Conservation (phyloP, 768 basidiomycete genomes). For the Plicaturopsis crispa region DNA sequence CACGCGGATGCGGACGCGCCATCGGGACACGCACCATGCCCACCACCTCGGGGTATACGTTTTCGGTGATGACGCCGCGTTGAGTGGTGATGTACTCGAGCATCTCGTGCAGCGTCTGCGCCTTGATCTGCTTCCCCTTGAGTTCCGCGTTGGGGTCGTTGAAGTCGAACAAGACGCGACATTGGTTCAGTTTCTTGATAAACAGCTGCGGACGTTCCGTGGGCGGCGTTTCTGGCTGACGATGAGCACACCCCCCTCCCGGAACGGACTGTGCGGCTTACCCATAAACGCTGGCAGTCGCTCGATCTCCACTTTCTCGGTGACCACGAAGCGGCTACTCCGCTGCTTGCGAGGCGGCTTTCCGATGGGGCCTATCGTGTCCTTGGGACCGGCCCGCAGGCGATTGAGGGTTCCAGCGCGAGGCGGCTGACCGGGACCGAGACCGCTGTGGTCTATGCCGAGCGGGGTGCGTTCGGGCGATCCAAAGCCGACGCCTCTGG, state of each 20-base stretch:
- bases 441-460: slow-evolving; percentile 35
- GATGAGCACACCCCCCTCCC: neutral
- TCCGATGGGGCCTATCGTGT: slow-evolving; percentile 93
- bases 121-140: slow-evolving; percentile 97
- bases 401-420: slow-evolving; percentile 65
- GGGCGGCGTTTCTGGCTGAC: slow-evolving; percentile 69
- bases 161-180: slow-evolving; percentile 96
- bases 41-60: slow-evolving; percentile 97
- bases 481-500: slow-evolving; percentile 31
- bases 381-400: slow-evolving; percentile 80
- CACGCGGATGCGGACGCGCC: slow-evolving; percentile 2
- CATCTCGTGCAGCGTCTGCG: slow-evolving; percentile 96
- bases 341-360: slow-evolving; percentile 97
- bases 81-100: slow-evolving; percentile 98
- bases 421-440: slow-evolving; percentile 39
- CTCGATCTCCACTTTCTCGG: slow-evolving; percentile 95
- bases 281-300: slow-evolving; percentile 86
- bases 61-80: slow-evolving; percentile 92
- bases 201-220: slow-evolving; percentile 88
- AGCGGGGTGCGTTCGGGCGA: slow-evolving; percentile 42
- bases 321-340: slow-evolving; percentile 93
- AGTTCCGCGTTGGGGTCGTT: slow-evolving; percentile 95
- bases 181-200: slow-evolving; percentile 91
- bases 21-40: slow-evolving; percentile 68
- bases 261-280: slow-evolving; percentile 27